These are phyloP conservation scores for Raffaelea albimanens DNA, from an alignment of 2,329 filamentous ascomycete genomes.

Conservation along the genomic window DNA sequence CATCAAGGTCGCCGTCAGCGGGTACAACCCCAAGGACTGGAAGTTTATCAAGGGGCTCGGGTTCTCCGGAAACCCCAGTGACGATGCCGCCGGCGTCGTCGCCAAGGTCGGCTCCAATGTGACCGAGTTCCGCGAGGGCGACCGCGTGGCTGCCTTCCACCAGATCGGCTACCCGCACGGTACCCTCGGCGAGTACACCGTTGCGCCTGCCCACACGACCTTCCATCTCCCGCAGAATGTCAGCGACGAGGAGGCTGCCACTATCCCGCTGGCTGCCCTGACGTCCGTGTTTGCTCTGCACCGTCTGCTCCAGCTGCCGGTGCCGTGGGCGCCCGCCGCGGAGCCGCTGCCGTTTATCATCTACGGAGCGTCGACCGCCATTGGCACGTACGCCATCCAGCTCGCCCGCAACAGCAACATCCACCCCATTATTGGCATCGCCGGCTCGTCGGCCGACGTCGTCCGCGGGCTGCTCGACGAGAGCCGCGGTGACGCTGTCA, in stretches of 20 bases:
- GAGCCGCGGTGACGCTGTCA: slow-evolving; percentile 37
- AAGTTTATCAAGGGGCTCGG: slow-evolving; percentile 18
- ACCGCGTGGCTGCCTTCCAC: slow-evolving; percentile 47
- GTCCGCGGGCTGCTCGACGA: slow-evolving; percentile 35
- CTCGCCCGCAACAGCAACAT: slow-evolving; percentile 37
- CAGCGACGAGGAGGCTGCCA: slow-evolving; percentile 30
- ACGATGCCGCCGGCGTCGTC: slow-evolving; percentile 46
- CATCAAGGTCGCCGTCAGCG: slow-evolving; percentile 20
- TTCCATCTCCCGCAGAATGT: slow-evolving; percentile 28
- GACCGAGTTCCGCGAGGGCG: slow-evolving; percentile 46
- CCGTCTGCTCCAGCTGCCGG: slow-evolving; percentile 25
- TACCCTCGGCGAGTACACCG: slow-evolving; percentile 31
- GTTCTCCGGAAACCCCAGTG: slow-evolving; percentile 33
- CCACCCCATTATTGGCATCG: slow-evolving; percentile 45
- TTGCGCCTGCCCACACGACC: slow-evolving; percentile 29
- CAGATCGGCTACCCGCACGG: slow-evolving; percentile 24
- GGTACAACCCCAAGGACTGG: slow-evolving; percentile 40
- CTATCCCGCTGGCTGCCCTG: slow-evolving; percentile 33
- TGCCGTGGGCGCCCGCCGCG: slow-evolving; percentile 28
- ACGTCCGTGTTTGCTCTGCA: slow-evolving; percentile 32
- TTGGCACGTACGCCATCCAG: slow-evolving; percentile 44
- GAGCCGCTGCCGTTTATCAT: slow-evolving; percentile 21
- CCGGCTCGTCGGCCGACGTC: slow-evolving; percentile 33
- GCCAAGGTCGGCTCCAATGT: slow-evolving; percentile 45
- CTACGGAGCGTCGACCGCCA: slow-evolving; percentile 37